These are phyloP conservation scores for Paramecium sonneborni DNA, from an alignment of 73 alveolate genomes.

Conservation along the genomic window DNA sequence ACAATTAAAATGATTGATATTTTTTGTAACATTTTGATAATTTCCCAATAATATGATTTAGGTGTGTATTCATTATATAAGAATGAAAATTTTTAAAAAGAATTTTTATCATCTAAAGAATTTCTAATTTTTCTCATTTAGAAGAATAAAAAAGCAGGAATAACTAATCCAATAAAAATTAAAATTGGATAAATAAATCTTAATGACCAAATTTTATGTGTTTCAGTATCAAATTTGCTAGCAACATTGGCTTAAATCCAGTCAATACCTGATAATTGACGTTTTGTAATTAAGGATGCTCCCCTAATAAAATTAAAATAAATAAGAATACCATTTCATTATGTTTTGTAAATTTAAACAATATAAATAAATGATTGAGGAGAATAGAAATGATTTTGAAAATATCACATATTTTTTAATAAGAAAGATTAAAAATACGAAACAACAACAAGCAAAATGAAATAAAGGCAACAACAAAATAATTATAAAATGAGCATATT, in stretches of 20 bases:
- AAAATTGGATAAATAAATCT: conserved; percentile 28
- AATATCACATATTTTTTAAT: neutral
- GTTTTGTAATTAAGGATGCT: neutral
- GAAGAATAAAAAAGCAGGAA: neutral
- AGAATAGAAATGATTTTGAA: neutral
- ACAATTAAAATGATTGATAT: neutral
- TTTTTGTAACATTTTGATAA: neutral
- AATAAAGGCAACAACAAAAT: neutral
- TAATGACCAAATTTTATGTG: neutral
- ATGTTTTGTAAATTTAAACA: neutral
- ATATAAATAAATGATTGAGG: neutral
- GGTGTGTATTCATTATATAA: conserved; percentile 20
- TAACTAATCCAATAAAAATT: neutral
- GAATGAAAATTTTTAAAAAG: neutral
- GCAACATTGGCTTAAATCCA: conserved; percentile 59
- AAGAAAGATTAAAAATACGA: neutral
- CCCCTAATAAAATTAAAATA: neutral
- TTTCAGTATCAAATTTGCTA: neutral
- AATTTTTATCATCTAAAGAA: neutral
- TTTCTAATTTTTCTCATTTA: neutral
- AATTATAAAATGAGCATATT: neutral
- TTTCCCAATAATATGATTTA: conserved; percentile 46
- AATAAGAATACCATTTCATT: neutral
- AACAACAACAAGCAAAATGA: neutral
- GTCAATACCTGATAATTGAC: neutral